Percentiles rank a stretch among this genome's conserved stretches.
Conservation (phyloP, 169 alveolate genomes). For the Cryptosporidium parvum region DNA sequence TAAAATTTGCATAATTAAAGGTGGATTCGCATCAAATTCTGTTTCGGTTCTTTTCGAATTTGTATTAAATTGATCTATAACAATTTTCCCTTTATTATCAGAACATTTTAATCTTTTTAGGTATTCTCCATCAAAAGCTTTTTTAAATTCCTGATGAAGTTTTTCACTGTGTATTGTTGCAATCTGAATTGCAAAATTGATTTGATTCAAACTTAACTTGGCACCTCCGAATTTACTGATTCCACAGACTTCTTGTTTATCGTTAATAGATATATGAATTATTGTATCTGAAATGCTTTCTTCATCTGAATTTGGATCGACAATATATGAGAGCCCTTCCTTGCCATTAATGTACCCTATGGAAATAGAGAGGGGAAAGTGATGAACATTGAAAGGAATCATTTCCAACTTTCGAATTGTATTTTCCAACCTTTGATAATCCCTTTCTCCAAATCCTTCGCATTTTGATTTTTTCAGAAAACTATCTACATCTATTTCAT, state of each 20-base stretch:
- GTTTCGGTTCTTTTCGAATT: background rate
- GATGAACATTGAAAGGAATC: constrained; percentile 64
- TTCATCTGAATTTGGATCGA: constrained; percentile 59
- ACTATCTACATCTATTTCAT: constrained; percentile 3
- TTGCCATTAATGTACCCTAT: constrained; percentile 33
- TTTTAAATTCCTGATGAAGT: constrained; percentile 32
- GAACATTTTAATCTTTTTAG: background rate
- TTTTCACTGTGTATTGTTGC: constrained; percentile 56
- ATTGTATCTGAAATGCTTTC: constrained; percentile 34
- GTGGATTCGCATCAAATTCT: background rate
- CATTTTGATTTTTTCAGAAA: constrained; percentile 29
- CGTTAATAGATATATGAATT: constrained; percentile 52
- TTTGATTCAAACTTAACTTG: constrained; percentile 25
- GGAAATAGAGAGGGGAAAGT: constrained; percentile 62
- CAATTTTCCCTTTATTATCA: background rate
- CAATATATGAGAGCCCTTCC: constrained; percentile 56
- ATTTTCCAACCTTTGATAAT: constrained; percentile 21
- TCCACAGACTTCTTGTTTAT: constrained; percentile 37
- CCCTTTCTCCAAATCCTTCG: constrained; percentile 8
- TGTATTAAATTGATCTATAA: background rate
- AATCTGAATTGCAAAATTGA: constrained; percentile 59
- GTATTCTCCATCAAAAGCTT: constrained; percentile 1
- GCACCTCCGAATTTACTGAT: constrained; percentile 56
- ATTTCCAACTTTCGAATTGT: constrained; percentile 51
- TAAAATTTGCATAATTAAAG: constrained; percentile 10